A percentile compares a stretch with the other conserved stretches of the same genome.
These are phyloP conservation scores for Grammothele lineata DNA, from an alignment of 768 basidiomycete genomes.

Conservation along the genomic window DNA sequence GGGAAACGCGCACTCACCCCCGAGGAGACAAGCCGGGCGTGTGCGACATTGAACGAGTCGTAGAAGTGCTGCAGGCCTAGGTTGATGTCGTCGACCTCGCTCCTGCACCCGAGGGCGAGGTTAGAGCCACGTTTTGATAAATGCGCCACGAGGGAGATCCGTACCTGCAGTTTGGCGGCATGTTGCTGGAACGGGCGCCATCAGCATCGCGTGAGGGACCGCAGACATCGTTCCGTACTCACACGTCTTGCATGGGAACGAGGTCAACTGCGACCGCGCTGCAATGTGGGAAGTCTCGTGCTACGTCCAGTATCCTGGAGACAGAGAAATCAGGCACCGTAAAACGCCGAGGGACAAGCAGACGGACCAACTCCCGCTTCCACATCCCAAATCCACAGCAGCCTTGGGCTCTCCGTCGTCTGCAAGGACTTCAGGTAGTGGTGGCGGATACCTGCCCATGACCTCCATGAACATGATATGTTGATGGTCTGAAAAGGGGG, in stretches of 20 bases:
- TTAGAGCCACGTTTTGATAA: no score
- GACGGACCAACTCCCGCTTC: slow-evolving; percentile 71
- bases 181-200: slow-evolving; percentile 36
- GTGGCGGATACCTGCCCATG: slow-evolving; percentile 65
- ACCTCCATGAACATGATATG: slow-evolving; percentile 59
- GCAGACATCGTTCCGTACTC: slow-evolving; percentile 25
- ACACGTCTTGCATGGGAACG: slow-evolving; percentile 74
- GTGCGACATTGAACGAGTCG: slow-evolving; percentile 72
- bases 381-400: slow-evolving; percentile 73
- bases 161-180: slow-evolving; percentile 72
- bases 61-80: slow-evolving; percentile 81
- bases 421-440: slow-evolving; percentile 53
- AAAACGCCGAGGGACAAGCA: not conserved
- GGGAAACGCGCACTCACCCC: slow-evolving; percentile 48
- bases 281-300: slow-evolving; percentile 67
- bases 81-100: slow-evolving; percentile 83
- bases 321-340: slow-evolving; percentile 5
- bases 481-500: slow-evolving; percentile 50
- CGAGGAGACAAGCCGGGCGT: slow-evolving; percentile 65
- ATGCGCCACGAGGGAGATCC: slow-evolving; percentile 1
- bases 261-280: slow-evolving; percentile 72
- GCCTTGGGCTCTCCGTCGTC: slow-evolving; percentile 61
- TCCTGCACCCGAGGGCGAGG: no score
- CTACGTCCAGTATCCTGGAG: slow-evolving; percentile 70
- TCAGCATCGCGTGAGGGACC: slow-evolving; percentile 3